Conservation (phyloP, 371 early-diverging fungal genomes). For the Mortierella sp. region DNA sequence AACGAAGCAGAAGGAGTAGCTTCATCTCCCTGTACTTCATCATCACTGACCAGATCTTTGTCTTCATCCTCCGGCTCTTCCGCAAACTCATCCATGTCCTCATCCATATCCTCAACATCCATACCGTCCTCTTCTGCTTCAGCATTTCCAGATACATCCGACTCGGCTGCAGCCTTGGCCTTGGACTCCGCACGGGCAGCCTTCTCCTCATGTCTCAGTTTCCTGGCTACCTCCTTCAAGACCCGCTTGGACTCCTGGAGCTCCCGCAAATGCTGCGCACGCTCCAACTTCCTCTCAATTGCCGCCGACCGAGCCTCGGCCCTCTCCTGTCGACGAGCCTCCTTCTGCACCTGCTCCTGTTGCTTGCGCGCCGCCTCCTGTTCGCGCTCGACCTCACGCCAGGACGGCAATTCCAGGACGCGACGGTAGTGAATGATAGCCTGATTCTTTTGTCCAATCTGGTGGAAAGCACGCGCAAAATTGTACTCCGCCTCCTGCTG, state of each 20-base stretch:
- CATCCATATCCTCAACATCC: conserved; percentile 11
- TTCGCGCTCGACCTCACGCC: conserved; percentile 32
- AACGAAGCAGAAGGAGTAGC: not conserved
- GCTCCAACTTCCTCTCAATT: conserved; percentile 27
- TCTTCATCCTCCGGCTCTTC: conserved; percentile 32
- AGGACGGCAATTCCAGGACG: conserved; percentile 72
- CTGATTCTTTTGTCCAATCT: conserved; percentile 81
- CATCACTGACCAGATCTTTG: conserved; percentile 14
- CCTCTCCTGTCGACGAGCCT: conserved; percentile 10
- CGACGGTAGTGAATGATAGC: conserved; percentile 88
- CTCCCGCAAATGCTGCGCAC: conserved; percentile 45
- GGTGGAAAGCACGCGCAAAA: conserved; percentile 88
- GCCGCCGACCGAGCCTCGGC: conserved; percentile 40
- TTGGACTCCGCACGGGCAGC: not conserved
- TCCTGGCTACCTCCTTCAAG: conserved; percentile 23
- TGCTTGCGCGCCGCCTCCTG: conserved; percentile 14
- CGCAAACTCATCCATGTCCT: conserved; percentile 35
- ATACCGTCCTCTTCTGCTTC: not conserved
- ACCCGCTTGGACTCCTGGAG: conserved; percentile 25
- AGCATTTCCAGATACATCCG: not conserved
- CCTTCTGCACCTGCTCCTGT: not conserved
- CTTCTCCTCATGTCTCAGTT: not conserved
- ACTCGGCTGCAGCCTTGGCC: not conserved
- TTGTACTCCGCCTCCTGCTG: conserved; percentile 89
- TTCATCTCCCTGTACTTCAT: conserved; percentile 6